Evolutionary conservation across 1,139 yeast genomes (phyloP).

Genomic region (Scheffersomyces segobiensis): DNA sequence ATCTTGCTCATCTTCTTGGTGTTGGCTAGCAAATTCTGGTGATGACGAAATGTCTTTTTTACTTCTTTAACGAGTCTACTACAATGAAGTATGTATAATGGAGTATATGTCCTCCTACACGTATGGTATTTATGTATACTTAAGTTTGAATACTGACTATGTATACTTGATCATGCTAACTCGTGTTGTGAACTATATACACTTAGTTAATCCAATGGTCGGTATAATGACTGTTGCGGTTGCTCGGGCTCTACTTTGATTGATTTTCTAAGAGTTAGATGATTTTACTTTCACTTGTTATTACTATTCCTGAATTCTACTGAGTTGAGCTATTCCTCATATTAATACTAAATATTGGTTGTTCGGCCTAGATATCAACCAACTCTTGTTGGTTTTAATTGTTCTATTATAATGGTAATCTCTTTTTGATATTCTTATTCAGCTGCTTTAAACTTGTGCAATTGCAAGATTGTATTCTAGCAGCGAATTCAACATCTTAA

Average conservation of each 20-base stretch:
- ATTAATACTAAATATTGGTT: no score
- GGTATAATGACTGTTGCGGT: neutral
- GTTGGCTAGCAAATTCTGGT: slow-evolving; percentile 82
- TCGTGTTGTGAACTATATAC: neutral
- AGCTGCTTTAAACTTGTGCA: no score
- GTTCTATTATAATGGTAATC: no score
- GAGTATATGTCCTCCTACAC: neutral
- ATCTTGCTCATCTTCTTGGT: slow-evolving; percentile 82
- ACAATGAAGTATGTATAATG: neutral
- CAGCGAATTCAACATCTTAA: no score
- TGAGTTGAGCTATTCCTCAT: no score
- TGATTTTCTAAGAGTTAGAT: neutral
- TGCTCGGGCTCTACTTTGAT: neutral
- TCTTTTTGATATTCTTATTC: no score
- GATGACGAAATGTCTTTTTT: slow-evolving; percentile 2
- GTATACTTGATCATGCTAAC: neutral
- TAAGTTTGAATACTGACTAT: neutral
- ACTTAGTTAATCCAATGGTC: neutral
- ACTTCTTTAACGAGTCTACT: neutral
- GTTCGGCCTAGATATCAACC: no score
- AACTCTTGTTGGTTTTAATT: no score
- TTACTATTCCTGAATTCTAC: neutral
- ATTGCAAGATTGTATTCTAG: no score
- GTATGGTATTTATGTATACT: neutral
- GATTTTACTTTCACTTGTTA: neutral